These are phyloP conservation scores for Melanopsichium pennsylvanicum DNA, from an alignment of 1,284 basidiomycete species.

Conservation along the genomic window DNA sequence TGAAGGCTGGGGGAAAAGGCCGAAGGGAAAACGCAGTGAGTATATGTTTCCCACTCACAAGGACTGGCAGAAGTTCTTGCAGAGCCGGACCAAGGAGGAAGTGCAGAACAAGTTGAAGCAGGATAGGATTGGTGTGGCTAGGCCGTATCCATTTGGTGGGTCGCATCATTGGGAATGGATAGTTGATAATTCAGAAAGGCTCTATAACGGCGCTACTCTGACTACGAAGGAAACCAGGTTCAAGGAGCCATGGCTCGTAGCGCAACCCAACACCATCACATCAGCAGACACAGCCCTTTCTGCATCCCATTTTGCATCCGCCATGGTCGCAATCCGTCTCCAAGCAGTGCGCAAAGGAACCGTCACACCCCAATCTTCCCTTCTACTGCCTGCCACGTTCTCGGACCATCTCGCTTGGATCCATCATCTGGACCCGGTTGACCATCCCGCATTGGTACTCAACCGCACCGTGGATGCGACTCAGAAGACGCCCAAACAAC, in stretches of 20 bases:
- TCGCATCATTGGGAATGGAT: slow-evolving; percentile 31
- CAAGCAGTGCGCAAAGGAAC: slow-evolving; percentile 40
- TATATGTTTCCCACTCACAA: slow-evolving; percentile 35
- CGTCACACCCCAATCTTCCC: slow-evolving; percentile 21
- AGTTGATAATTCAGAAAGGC: slow-evolving; percentile 24
- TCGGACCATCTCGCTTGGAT: slow-evolving; percentile 36
- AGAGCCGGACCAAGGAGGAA: slow-evolving; percentile 15
- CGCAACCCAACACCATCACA: neutral
- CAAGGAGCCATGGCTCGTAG: slow-evolving; percentile 16
- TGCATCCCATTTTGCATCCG: slow-evolving; percentile 11
- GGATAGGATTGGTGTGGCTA: slow-evolving; percentile 25
- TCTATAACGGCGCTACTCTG: slow-evolving; percentile 17
- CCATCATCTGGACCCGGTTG: slow-evolving; percentile 27
- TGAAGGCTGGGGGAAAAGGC: slow-evolving; percentile 49
- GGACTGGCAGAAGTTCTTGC: slow-evolving; percentile 25
- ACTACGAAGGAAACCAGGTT: neutral
- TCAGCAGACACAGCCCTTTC: slow-evolving; percentile 4
- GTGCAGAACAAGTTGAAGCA: slow-evolving; percentile 6
- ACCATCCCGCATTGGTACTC: slow-evolving; percentile 28
- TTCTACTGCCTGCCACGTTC: slow-evolving; percentile 26
- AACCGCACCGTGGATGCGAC: slow-evolving; percentile 12
- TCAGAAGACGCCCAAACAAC: slow-evolving; percentile 24
- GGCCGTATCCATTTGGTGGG: slow-evolving; percentile 32
- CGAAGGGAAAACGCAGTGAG: slow-evolving; percentile 57
- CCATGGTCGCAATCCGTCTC: slow-evolving; percentile 41